phyloP scores from a whole-genome alignment of 2,329 filamentous ascomycete genomes.

The Venturia aucupariae region DNA sequence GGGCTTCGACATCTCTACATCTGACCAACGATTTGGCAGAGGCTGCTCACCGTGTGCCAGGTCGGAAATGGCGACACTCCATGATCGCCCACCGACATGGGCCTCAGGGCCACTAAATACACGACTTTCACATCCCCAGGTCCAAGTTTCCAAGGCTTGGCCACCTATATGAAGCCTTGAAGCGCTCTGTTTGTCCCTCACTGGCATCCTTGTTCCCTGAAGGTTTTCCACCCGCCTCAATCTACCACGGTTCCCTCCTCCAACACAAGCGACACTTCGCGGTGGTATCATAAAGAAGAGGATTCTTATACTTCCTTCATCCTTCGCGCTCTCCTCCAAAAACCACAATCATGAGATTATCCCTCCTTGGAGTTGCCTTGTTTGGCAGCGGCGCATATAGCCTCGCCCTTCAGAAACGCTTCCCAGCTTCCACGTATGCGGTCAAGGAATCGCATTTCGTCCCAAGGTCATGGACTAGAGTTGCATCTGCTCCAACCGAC shows the following conservation, averaged over 20 bases:
- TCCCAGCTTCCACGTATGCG: constrained; percentile 27
- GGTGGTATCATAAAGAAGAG: background rate
- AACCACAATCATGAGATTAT: background rate
- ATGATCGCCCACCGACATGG: background rate
- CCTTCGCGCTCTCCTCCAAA: background rate
- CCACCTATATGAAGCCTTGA: background rate
- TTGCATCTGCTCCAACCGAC: constrained; percentile 38
- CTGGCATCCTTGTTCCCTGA: background rate
- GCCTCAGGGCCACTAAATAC: background rate
- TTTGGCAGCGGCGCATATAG: background rate
- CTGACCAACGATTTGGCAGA: background rate
- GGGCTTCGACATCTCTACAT: background rate
- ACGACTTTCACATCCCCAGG: background rate
- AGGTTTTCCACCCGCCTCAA: background rate
- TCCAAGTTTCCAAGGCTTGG: background rate
- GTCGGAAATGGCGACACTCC: background rate
- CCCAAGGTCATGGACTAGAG: constrained; percentile 42
- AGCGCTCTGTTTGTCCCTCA: background rate
- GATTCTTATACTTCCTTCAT: background rate
- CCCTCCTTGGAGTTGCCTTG: background rate
- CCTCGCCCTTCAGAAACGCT: background rate
- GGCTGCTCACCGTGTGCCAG: background rate
- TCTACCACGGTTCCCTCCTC: background rate
- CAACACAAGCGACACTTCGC: background rate
- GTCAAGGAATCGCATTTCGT: constrained; percentile 49